phyloP scores from a whole-genome alignment of 331 rosid genomes.

The Malus hybrid region DNA sequence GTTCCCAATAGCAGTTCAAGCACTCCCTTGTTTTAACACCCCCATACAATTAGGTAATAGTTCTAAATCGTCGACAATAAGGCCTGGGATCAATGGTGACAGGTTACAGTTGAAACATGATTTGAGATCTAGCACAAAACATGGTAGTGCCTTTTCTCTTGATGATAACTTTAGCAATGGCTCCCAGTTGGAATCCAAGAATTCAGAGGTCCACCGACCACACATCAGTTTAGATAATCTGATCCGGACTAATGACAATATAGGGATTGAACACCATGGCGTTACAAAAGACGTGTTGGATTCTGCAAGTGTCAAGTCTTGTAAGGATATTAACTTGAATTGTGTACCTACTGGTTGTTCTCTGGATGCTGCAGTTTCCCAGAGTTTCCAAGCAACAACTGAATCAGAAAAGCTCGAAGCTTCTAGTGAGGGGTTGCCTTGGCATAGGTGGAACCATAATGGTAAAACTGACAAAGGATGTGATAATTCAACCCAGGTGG shows the following conservation, averaged over 20 bases:
- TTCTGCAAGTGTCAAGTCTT: slow-evolving; percentile 19
- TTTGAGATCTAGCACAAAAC: slow-evolving; percentile 9
- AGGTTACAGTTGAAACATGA: background rate
- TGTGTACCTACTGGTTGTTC: slow-evolving; percentile 22
- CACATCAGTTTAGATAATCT: slow-evolving; percentile 12
- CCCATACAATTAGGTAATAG: slow-evolving; percentile 15
- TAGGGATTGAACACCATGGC: slow-evolving; percentile 20
- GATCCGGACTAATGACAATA: slow-evolving; percentile 1
- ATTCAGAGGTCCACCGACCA: slow-evolving; percentile 7
- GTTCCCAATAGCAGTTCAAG: slow-evolving; percentile 21
- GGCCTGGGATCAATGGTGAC: slow-evolving; percentile 15
- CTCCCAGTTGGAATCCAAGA: slow-evolving; percentile 6
- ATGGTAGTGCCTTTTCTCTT: slow-evolving; percentile 12
- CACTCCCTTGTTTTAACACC: slow-evolving; percentile 24
- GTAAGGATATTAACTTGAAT: slow-evolving; percentile 45
- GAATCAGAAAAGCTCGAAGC: slow-evolving; percentile 17
- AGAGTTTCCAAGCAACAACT: slow-evolving; percentile 16
- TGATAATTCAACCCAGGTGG: slow-evolving; percentile 16
- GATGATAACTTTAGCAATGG: slow-evolving; percentile 17
- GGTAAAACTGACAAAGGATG: slow-evolving; percentile 18
- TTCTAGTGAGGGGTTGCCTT: slow-evolving; percentile 17
- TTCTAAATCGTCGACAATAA: slow-evolving; percentile 11
- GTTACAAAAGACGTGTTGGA: slow-evolving; percentile 6
- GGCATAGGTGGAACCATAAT: slow-evolving; percentile 19
- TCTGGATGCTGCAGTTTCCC: slow-evolving; percentile 21